Conservation (phyloP, 2,329 filamentous ascomycete genomes). For the Colletotrichum costaricense region DNA sequence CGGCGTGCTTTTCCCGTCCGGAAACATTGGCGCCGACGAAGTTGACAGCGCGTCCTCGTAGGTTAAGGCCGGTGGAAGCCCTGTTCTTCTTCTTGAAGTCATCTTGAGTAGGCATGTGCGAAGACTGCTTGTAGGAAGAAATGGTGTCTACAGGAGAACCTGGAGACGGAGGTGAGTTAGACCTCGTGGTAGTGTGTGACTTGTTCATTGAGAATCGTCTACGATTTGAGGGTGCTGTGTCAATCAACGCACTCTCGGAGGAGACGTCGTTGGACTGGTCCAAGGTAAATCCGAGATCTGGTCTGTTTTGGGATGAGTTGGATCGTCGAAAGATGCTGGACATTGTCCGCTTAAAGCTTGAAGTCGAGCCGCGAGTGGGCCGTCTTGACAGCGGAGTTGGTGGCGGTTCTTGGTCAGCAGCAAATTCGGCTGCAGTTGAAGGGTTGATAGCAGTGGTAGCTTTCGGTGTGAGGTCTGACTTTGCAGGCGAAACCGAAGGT, state of each 20-base stretch:
- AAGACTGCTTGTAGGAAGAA: constrained; percentile 41
- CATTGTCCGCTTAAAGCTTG: constrained; percentile 61
- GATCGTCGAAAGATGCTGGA: constrained; percentile 60
- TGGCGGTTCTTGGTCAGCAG: constrained; percentile 41
- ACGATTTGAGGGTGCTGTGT: constrained; percentile 22
- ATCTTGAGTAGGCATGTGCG: constrained; percentile 52
- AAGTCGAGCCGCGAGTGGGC: constrained; percentile 55
- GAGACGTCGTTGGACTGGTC: constrained; percentile 35
- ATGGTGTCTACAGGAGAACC: constrained; percentile 57
- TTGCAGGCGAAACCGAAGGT: constrained; percentile 10
- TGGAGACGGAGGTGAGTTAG: constrained; percentile 63
- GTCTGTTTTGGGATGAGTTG: constrained; percentile 47
- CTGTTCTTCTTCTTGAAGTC: constrained; percentile 64
- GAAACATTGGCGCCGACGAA: constrained; percentile 51
- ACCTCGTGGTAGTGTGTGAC: constrained; percentile 58
- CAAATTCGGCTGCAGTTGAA: constrained; percentile 17
- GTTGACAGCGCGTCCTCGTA: constrained; percentile 61
- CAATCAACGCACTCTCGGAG: constrained; percentile 39
- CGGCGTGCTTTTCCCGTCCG: constrained; percentile 43
- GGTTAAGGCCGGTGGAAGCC: constrained; percentile 60
- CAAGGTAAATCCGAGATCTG: constrained; percentile 35
- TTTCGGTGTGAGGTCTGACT: constrained; percentile 16
- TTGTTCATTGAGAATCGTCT: constrained; percentile 56
- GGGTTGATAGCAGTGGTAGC: constrained; percentile 3
- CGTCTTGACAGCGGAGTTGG: constrained; percentile 50